phyloP scores from a whole-genome alignment of 1,284 basidiomycete species.

The Marasmius fiardii region DNA sequence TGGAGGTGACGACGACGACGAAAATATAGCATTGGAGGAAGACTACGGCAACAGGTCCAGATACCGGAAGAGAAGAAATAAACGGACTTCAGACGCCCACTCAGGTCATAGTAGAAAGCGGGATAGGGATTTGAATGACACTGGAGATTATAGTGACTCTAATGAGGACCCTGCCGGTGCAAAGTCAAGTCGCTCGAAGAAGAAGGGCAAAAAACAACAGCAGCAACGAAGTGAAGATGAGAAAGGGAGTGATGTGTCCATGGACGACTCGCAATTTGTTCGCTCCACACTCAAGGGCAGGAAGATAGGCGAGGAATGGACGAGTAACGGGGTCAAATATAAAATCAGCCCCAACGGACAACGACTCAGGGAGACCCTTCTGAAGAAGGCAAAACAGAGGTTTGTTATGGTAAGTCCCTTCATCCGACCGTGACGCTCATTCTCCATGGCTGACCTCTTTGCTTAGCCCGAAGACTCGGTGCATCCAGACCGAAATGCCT shows the following conservation, averaged over 20 bases:
- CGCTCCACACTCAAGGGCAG: conserved; percentile 42
- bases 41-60: conserved; percentile 32
- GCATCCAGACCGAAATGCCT: conserved; percentile 66
- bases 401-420: conserved; percentile 63
- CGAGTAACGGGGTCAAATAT: conserved; percentile 59
- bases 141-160: conserved; percentile 38
- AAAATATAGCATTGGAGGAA: conserved; percentile 34
- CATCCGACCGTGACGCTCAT: conserved; percentile 7
- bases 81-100: conserved; percentile 44
- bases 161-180: conserved; percentile 23
- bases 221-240: conserved; percentile 25
- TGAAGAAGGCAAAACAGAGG: conserved; percentile 64
- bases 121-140: conserved; percentile 49
- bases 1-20: conserved; percentile 58
- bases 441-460: conserved; percentile 7
- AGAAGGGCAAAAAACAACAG: conserved; percentile 35
- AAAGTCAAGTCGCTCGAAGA: conserved; percentile 23
- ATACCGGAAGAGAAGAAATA: conserved; percentile 46
- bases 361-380: conserved; percentile 59
- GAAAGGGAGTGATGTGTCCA: conserved; percentile 31
- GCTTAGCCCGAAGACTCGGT: conserved; percentile 69
- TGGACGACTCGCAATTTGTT: conserved; percentile 41
- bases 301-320: conserved; percentile 72
- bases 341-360: conserved; percentile 72
- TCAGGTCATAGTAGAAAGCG: conserved; percentile 58